These are phyloP conservation scores for Pleurotus salmoneostramineus DNA, from an alignment of 768 basidiomycete species.

Conservation along the genomic window DNA sequence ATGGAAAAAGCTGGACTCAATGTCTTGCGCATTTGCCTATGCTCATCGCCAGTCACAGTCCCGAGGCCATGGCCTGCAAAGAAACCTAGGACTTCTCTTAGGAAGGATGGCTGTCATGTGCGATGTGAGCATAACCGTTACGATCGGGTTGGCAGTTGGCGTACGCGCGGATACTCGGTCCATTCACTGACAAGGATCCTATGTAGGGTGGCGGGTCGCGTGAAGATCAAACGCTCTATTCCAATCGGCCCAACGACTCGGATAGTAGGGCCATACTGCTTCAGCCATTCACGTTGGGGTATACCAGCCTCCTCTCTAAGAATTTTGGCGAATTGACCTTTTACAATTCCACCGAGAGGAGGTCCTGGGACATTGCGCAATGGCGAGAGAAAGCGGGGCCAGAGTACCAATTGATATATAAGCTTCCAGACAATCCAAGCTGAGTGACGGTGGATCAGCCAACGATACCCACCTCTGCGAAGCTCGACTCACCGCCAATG, in stretches of 20 bases:
- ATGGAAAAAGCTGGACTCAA: conserved; percentile 53
- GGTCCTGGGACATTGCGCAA: conserved; percentile 35
- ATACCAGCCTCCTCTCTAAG: conserved; percentile 37
- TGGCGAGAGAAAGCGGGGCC: conserved; percentile 31
- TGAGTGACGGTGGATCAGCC: background rate
- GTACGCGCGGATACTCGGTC: conserved; percentile 40
- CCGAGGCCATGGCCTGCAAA: conserved; percentile 42
- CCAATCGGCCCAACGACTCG: conserved; percentile 42
- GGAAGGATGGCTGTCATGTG: conserved; percentile 35
- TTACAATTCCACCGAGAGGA: conserved; percentile 23
- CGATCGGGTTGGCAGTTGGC: conserved; percentile 1
- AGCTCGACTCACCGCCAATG: too few relatives aligned
- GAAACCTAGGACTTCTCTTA: conserved; percentile 36
- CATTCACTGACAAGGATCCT: conserved; percentile 42
- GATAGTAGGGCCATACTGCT: conserved; percentile 38
- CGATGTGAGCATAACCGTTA: background rate
- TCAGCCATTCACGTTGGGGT: conserved; percentile 42
- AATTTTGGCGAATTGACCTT: conserved; percentile 35
- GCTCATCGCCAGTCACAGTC: conserved; percentile 44
- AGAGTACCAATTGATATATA: conserved; percentile 25
- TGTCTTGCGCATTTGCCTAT: conserved; percentile 44
- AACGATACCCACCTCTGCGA: too few relatives aligned
- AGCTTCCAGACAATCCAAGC: background rate
- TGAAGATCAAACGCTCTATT: conserved; percentile 39
- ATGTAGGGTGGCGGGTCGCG: conserved; percentile 38